Evolutionary conservation across 176 grass and related monocot genomes (phyloP).

Genomic region (Aegilops speltoides): DNA sequence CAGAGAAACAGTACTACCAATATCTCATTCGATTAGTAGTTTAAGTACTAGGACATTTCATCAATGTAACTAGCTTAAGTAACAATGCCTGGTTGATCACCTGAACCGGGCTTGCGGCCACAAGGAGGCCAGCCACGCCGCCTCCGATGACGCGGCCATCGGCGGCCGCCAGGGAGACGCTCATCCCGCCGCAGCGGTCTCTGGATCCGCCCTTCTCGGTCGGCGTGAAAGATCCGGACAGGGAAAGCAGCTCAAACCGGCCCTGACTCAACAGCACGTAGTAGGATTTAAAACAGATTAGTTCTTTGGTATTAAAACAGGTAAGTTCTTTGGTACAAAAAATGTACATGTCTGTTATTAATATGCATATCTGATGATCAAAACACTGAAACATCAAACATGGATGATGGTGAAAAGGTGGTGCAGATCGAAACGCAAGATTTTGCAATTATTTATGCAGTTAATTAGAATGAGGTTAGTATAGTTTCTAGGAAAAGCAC

Average conservation of each 20-base stretch:
- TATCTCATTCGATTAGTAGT: no score
- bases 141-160: conserved; percentile 90
- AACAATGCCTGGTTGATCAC: conserved; percentile 19
- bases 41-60: not conserved
- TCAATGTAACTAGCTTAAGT: not conserved
- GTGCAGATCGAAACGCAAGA: not conserved
- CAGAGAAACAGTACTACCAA: not conserved
- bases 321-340: not conserved
- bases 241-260: conserved; percentile 76
- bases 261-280: conserved; percentile 40
- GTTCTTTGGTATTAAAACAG: not conserved
- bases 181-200: conserved; percentile 88
- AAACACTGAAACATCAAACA: not conserved
- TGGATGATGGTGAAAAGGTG: not conserved
- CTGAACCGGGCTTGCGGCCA: conserved; percentile 86
- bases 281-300: not conserved
- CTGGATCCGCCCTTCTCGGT: conserved; percentile 65
- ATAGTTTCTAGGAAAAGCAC: no score
- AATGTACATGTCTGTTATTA: not conserved
- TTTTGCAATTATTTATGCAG: not conserved
- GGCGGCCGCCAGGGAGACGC: conserved; percentile 73
- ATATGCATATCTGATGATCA: not conserved
- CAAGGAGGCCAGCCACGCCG: conserved; percentile 79
- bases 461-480: not conserved
- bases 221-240: conserved; percentile 90